phyloP scores from a whole-genome alignment of 495 filamentous ascomycete genomes.

The Lichina pygmaea region DNA sequence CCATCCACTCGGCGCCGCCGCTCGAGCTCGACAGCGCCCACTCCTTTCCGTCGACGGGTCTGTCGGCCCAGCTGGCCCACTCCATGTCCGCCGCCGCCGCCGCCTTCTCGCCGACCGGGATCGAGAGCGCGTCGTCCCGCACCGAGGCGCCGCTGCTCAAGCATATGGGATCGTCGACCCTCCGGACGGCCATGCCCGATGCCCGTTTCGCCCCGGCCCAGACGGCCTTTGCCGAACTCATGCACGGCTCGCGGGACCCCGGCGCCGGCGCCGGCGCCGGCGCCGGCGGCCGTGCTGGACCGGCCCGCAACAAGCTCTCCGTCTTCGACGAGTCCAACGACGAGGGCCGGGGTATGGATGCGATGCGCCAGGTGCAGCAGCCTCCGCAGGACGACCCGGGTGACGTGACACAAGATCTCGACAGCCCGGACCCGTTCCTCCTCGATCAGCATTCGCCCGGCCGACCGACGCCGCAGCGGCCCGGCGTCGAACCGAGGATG shows the following conservation, averaged over 20 bases:
- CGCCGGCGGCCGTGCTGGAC: not conserved
- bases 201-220: not conserved
- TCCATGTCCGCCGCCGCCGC: not conserved
- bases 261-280: not conserved
- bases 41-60: not conserved
- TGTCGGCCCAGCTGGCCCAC: not conserved
- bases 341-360: not conserved
- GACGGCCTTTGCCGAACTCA: not conserved
- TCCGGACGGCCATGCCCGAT: not conserved
- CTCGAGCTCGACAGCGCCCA: not conserved
- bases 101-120: not conserved
- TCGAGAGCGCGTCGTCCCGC: too few species aligned
- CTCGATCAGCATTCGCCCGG: too few species aligned
- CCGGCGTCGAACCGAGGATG: too few species aligned
- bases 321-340: not conserved
- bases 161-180: too few species aligned
- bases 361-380: not conserved
- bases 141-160: too few species aligned
- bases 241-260: not conserved
- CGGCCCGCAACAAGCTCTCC: not conserved
- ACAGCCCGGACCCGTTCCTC: too few species aligned
- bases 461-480: too few species aligned
- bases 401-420: too few species aligned
- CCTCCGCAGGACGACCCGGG: too few species aligned
- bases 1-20: not conserved